Conservation (phyloP, 2,329 filamentous ascomycete species). For the Fusarium odoratissimum region DNA sequence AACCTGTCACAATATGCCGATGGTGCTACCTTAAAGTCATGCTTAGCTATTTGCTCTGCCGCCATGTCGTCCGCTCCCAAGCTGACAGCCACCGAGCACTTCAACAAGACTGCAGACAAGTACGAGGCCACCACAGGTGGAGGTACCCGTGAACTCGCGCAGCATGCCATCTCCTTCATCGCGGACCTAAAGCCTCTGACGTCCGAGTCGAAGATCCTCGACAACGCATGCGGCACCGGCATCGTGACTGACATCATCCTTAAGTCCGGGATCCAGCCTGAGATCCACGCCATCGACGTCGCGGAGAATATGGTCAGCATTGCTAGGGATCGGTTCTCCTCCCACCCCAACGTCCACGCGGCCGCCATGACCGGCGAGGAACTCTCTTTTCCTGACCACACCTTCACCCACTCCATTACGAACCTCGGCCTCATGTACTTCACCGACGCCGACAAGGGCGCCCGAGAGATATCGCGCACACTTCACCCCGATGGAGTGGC, state of each 20-base stretch:
- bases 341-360: fast-evolving
- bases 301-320: neutral
- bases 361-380: neutral
- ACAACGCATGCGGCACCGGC: neutral
- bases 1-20: neutral
- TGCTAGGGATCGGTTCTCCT: fast-evolving
- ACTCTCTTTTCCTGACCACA: neutral
- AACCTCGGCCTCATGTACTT: neutral
- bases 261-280: neutral
- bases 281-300: neutral
- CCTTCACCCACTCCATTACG: neutral
- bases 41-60: fast-evolving
- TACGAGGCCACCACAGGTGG: neutral
- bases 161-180: neutral
- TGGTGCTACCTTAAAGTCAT: neutral
- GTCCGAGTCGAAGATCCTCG: neutral
- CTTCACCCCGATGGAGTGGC: neutral
- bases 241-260: neutral
- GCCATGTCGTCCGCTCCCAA: neutral
- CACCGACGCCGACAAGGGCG: fast-evolving
- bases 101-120: neutral
- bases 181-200: neutral
- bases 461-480: neutral
- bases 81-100: neutral
- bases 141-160: neutral